A percentile compares a stretch with the other conserved stretches of the same genome.
These are phyloP conservation scores for Penicillium olsonii DNA, from an alignment of 2,329 filamentous ascomycete species.

Conservation along the genomic window DNA sequence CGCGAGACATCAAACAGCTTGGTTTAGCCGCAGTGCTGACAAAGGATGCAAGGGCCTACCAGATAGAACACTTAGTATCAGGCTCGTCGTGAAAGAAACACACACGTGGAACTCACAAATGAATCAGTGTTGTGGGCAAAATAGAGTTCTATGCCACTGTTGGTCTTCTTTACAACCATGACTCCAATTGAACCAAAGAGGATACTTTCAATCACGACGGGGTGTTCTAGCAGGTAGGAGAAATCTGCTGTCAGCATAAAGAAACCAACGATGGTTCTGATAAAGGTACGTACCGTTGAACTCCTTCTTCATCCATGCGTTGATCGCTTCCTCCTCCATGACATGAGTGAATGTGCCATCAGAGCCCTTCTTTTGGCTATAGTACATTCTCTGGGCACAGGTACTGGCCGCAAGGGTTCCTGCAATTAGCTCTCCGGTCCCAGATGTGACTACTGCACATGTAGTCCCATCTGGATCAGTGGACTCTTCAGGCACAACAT, in stretches of 20 bases:
- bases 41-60: conserved; percentile 80
- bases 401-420: conserved; percentile 88
- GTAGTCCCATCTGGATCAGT: conserved; percentile 68
- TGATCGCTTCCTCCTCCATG: conserved; percentile 76
- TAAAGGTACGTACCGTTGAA: conserved; percentile 68
- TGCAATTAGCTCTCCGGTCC: conserved; percentile 97
- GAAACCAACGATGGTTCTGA: neutral
- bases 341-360: conserved; percentile 65
- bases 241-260: conserved; percentile 5
- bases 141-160: conserved; percentile 76
- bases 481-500: conserved; percentile 75
- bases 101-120: conserved; percentile 54
- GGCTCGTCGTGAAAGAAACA: neutral
- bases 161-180: conserved; percentile 83
- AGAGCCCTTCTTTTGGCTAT: conserved; percentile 61
- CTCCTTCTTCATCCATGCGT: conserved; percentile 78
- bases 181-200: conserved; percentile 88
- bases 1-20: conserved; percentile 84
- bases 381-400: conserved; percentile 82
- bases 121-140: conserved; percentile 96
- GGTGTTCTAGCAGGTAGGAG: conserved; percentile 57
- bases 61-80: conserved; percentile 9
- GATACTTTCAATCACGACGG: conserved; percentile 76
- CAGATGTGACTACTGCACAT: conserved; percentile 86
- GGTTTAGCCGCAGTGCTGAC: conserved; percentile 73